Evolutionary conservation across 306 rosid species (phyloP).

Genomic region (Oxytropis ochrocephala): DNA sequence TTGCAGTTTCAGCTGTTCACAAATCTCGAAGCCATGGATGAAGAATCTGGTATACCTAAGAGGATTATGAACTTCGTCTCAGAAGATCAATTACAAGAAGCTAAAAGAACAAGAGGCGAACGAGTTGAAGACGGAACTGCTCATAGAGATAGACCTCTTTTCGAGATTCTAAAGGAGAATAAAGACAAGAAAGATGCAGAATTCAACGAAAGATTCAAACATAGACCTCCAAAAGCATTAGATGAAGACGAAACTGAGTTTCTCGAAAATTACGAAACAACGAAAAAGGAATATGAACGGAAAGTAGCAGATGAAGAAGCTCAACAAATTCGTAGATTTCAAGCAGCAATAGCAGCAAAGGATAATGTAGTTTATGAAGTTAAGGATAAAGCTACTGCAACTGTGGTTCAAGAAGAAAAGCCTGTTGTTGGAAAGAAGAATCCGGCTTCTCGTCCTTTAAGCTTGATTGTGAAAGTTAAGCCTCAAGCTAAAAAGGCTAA

Average conservation of each 20-base stretch:
- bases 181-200: slow-evolving; percentile 89
- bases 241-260: slow-evolving; percentile 94
- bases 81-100: slow-evolving; percentile 73
- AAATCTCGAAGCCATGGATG: slow-evolving; percentile 44
- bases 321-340: slow-evolving; percentile 62
- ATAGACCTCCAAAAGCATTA: slow-evolving; percentile 96
- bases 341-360: slow-evolving; percentile 71
- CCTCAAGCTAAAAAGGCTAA: slow-evolving; percentile 72
- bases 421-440: slow-evolving; percentile 47
- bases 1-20: not conserved
- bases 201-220: slow-evolving; percentile 90
- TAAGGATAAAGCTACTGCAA: slow-evolving; percentile 53
- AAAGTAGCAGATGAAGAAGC: slow-evolving; percentile 77
- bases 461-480: slow-evolving; percentile 71
- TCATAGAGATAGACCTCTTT: slow-evolving; percentile 82
- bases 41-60: slow-evolving; percentile 47
- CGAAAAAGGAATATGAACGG: slow-evolving; percentile 73
- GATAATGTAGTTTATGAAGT: slow-evolving; percentile 50
- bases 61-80: slow-evolving; percentile 85
- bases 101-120: slow-evolving; percentile 72
- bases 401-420: slow-evolving; percentile 50
- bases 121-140: slow-evolving; percentile 93
- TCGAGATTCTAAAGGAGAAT: slow-evolving; percentile 81
- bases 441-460: slow-evolving; percentile 39
- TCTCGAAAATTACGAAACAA: slow-evolving; percentile 61